Conservation (phyloP, 2,329 filamentous ascomycete genomes). For the Colletotrichum sp. region DNA sequence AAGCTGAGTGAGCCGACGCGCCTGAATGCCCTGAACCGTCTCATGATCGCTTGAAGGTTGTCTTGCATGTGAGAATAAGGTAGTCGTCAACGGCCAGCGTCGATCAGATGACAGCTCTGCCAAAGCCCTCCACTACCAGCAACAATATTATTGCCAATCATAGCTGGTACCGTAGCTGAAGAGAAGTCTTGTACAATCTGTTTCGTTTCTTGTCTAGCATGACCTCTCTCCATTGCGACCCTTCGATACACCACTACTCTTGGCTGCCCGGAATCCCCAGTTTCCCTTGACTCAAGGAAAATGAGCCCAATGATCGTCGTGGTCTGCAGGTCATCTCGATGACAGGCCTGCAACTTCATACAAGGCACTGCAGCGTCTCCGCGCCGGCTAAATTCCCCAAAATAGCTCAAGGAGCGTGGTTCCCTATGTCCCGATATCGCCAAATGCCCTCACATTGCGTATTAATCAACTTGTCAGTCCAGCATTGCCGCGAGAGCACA, state of each 20-base stretch:
- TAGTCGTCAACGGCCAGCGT: background rate
- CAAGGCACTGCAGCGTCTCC: background rate
- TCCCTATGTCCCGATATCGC: background rate
- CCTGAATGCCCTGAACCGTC: background rate
- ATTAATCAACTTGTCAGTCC: background rate
- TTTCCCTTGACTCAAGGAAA: conserved; percentile 5
- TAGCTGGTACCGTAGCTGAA: background rate
- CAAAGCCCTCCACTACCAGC: background rate
- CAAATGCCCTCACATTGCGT: background rate
- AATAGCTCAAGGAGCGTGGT: background rate
- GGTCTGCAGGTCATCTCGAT: background rate
- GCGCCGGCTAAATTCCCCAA: conserved; percentile 5
- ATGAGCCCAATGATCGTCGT: background rate
- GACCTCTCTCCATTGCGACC: background rate
- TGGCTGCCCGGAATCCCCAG: background rate
- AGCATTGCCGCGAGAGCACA: background rate
- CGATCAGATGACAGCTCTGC: background rate
- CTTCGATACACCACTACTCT: background rate
- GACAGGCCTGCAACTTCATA: background rate
- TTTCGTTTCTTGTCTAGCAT: background rate
- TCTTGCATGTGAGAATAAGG: background rate
- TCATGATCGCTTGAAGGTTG: background rate
- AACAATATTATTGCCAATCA: background rate
- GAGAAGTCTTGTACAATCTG: background rate
- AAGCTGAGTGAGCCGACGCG: background rate